A percentile compares a stretch with the other conserved stretches of the same genome.
Evolutionary conservation across 345 rosid species (phyloP).

Genomic region (Lenwebbia sp.): DNA sequence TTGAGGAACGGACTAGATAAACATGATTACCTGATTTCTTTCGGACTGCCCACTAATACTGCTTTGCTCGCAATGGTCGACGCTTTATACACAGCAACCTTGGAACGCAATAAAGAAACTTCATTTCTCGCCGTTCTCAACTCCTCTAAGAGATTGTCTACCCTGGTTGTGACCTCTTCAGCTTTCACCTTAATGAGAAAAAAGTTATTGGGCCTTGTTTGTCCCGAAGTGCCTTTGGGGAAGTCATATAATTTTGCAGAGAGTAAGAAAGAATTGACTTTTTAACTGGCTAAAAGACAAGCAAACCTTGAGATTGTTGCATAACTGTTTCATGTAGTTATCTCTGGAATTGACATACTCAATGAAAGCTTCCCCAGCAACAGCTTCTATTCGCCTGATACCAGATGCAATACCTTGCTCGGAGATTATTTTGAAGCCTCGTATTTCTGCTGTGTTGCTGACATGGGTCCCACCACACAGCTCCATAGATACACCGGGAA

Average conservation of each 20-base stretch:
- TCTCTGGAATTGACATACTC: slow-evolving; percentile 77
- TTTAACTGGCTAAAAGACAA: not conserved
- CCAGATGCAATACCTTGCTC: slow-evolving; percentile 99
- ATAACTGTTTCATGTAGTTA: slow-evolving; percentile 64
- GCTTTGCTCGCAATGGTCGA: slow-evolving; percentile 55
- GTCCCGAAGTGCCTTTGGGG: not conserved
- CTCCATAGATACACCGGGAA: slow-evolving; percentile 97
- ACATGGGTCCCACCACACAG: slow-evolving; percentile 99
- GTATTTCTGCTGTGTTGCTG: slow-evolving; percentile 75
- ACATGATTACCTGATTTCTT: slow-evolving; percentile 35
- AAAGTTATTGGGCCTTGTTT: not conserved
- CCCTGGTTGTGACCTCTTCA: slow-evolving; percentile 75
- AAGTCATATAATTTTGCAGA: not conserved
- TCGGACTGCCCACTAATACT: slow-evolving; percentile 48
- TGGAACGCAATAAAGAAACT: slow-evolving; percentile 57
- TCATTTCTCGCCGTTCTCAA: slow-evolving; percentile 59
- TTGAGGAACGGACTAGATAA: not conserved
- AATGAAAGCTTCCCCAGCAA: slow-evolving; percentile 91
- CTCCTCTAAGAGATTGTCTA: slow-evolving; percentile 74
- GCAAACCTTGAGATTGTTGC: slow-evolving; percentile 76
- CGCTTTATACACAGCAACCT: slow-evolving; percentile 73
- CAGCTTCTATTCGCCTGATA: slow-evolving; percentile 86
- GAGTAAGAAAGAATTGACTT: not conserved
- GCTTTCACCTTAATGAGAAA: slow-evolving; percentile 66
- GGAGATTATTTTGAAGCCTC: slow-evolving; percentile 82